phyloP scores from a whole-genome alignment of 2,329 filamentous ascomycete species.

The Aureobasidium musti region DNA sequence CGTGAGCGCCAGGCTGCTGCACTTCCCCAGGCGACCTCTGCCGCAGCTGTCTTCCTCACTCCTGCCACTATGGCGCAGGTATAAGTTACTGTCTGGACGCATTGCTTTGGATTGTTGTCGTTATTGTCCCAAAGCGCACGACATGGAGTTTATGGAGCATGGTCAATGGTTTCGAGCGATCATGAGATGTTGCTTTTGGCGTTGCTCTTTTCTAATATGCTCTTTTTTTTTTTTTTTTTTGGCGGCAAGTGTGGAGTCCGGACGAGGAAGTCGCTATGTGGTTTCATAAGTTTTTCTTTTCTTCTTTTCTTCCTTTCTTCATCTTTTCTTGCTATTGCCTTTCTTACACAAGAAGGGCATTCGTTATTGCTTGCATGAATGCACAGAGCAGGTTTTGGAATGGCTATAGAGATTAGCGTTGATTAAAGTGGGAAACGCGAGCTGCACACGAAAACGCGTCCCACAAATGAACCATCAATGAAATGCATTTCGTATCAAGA shows the following conservation, averaged over 20 bases:
- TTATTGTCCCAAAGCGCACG: not conserved
- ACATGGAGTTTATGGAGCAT: constrained; percentile 5
- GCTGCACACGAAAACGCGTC: constrained; percentile 15
- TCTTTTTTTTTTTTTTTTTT: not conserved
- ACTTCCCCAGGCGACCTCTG: not conserved
- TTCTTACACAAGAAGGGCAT: not conserved
- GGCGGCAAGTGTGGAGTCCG: not conserved
- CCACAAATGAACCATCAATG: not conserved
- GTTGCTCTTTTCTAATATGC: constrained; percentile 10
- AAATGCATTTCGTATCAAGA: not conserved
- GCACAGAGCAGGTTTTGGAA: not conserved
- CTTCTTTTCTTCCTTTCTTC: not conserved
- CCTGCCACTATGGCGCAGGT: constrained; percentile 21
- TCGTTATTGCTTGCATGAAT: not conserved
- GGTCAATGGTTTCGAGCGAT: not conserved
- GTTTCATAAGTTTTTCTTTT: not conserved
- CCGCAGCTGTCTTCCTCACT: constrained; percentile 19
- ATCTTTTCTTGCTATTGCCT: not conserved
- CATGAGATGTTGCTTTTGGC: not conserved
- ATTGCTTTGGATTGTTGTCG: not conserved
- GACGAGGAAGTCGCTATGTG: not conserved
- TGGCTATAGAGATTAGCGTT: not conserved
- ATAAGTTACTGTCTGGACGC: not conserved
- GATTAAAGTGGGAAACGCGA: constrained; percentile 11
- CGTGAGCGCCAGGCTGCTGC: constrained; percentile 58